Base-by-base conservation (phyloP, 1,139 yeast species). In the Nakaseomyces uthaithaninus region DNA sequence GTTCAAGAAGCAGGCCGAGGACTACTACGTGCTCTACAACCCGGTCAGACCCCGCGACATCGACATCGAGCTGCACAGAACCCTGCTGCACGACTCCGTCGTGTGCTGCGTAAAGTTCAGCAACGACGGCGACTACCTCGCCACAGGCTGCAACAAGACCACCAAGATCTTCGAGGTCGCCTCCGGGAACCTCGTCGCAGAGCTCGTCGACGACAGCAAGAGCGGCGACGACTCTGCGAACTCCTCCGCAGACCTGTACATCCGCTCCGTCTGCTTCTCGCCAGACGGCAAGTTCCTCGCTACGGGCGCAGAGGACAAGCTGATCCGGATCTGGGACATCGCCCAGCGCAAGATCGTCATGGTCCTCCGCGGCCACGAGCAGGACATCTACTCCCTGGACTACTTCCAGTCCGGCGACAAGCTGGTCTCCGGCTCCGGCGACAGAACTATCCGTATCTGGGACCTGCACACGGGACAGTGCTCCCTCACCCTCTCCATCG, bases 241-340 rank as follows among this genome's bases (percentile, higher is more conserved):
- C 17, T 25, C 38, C 16, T 37, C 50, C 4, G 37, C 56, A 35
- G 97, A 91, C 63, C 71, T 91, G 57, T 91, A 91, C 66, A 87
- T 89, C 54, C 77, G 97, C 58, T 84, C 95, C 1, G 96, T 91
- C 40, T 89, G 97, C 62, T 89, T 91, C 67, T 84, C 95, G 2
- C 97, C 97, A 36, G 96, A 89, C 66, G 97, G 97, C 42, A 85
- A 86, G 64, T 83, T 76, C 55, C 74, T 91, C 57, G 97, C 97
- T 25, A 91, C 97, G 14, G 98, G 98, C 59, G 97, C 97, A 33
- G 98, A 91, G 67, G 98, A 91, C 66, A 87, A 86, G 65, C 79
- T 86, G 59, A 91, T 91, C 55, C 77, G 98, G 64, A 89, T 91
- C 58, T 91, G 98, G 98, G 96, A 91, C 63, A 77, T 91, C 61